Evolutionary conservation across 805 yeast species (phyloP), one percentile per base, ranked within the genome.

Genomic region (Hyphopichia homilentoma): DNA sequence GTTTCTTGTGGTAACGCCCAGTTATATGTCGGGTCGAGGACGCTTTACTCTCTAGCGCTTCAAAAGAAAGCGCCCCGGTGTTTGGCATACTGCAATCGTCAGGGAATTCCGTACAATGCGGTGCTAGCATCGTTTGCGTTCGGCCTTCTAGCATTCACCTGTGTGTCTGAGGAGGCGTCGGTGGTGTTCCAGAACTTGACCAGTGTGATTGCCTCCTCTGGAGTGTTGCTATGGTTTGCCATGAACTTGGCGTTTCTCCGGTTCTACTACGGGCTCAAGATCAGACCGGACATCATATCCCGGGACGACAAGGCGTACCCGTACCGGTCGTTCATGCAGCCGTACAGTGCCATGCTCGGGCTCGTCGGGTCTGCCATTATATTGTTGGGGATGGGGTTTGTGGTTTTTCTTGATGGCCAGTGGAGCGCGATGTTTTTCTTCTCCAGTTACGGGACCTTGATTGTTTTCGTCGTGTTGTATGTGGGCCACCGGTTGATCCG

Each of bases 161-260:
- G 84, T 3, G 77, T 81, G 4, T 68, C 75, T 27, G 65, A 71
- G 34, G 54, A 65, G 23, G 79, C 88, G 0, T 73, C 82, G 11
- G 56, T 63, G 11, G 81, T 81, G 4, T 84, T 85, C 43, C 82
- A 76, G 38, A 75, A 81, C 44, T 59, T 84, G 36, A 73, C 83
- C 6, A 77, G 79, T 43, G 68, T 84, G 21, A 73, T 84, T 32
- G 78, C 89, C 2, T 76, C 89, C 0, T 73, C 89, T 1, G 89
- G 88, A 0, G 73, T 86, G 33, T 57, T 87, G 21, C 86, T 84
- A 26, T 87, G 95, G 95, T 68, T 70, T 42, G 84, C 86, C 4
- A 75, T 82, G 73, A 77, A 83, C 44, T 49, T 79, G 12, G 67
- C 86, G 2, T 83, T 69, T 48, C 51, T 82, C 23, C 57, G 89